These are phyloP conservation scores for Aspergillus versicolor DNA, from an alignment of 2,329 filamentous ascomycete species.

Conservation along the genomic window DNA sequence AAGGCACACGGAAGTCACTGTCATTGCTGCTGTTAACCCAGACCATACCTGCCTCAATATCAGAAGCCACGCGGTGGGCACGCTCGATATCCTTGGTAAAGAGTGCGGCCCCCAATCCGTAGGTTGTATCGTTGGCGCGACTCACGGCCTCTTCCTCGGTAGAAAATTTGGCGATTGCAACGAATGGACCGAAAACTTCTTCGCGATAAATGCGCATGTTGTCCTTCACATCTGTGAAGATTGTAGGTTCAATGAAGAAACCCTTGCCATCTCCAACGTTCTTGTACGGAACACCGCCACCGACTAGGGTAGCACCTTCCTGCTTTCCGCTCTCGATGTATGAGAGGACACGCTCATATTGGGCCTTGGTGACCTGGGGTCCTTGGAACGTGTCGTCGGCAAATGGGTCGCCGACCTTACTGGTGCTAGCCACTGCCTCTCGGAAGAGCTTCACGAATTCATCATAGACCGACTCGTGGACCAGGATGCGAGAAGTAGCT, in stretches of 20 bases:
- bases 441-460: conserved; percentile 34
- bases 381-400: conserved; percentile 39
- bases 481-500: conserved; percentile 50
- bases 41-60: conserved; percentile 68
- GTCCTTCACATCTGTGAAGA: conserved; percentile 58
- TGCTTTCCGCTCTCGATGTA: conserved; percentile 70
- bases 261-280: conserved; percentile 57
- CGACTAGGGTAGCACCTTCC: conserved; percentile 66
- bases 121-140: conserved; percentile 56
- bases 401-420: conserved; percentile 38
- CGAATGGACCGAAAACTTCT: conserved; percentile 64
- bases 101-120: conserved; percentile 35
- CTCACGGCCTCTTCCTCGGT: conserved; percentile 59
- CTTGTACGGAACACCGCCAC: conserved; percentile 62
- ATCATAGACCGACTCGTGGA: conserved; percentile 51
- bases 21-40: conserved; percentile 64
- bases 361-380: conserved; percentile 37
- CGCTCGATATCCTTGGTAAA: conserved; percentile 59
- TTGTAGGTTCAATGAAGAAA: conserved; percentile 63
- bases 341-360: conserved; percentile 56
- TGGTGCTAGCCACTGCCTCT: conserved; percentile 30
- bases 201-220: conserved; percentile 61
- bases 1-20: conserved; percentile 52
- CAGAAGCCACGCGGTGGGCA: conserved; percentile 55
- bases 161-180: conserved; percentile 58